Evolutionary conservation across 202 grass and related monocot genomes (phyloP).

Genomic region (Bolboschoenoplectus hybrid): DNA sequence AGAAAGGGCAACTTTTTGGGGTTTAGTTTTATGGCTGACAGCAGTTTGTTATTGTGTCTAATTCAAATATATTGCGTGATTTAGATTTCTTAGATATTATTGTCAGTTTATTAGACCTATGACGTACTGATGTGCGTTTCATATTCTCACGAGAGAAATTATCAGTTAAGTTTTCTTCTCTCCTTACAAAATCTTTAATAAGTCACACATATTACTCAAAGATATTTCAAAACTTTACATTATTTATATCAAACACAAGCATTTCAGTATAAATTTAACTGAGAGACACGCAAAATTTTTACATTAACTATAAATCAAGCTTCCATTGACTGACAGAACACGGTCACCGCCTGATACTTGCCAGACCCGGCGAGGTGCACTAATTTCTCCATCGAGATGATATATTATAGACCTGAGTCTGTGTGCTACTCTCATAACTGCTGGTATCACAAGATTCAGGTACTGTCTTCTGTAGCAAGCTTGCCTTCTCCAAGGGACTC

Average conservation of each 20-base stretch:
- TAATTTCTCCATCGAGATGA: constrained; percentile 38
- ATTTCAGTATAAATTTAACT: background rate
- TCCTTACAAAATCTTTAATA: background rate
- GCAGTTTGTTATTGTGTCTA: background rate
- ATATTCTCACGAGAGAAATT: background rate
- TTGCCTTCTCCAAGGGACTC: constrained; percentile 35
- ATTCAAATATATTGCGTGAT: background rate
- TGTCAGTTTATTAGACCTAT: background rate
- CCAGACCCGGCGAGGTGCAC: background rate
- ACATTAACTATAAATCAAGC: constrained; percentile 20
- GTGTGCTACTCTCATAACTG: constrained; percentile 41
- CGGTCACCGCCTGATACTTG: background rate
- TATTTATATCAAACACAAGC: constrained; percentile 7
- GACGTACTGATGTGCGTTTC: background rate
- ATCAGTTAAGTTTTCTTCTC: background rate
- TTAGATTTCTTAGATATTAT: background rate
- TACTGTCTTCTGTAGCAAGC: constrained; percentile 37
- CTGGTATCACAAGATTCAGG: constrained; percentile 28
- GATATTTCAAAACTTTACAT: background rate
- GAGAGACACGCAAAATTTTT: constrained; percentile 20
- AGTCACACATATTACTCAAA: constrained; percentile 21
- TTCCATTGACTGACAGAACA: background rate
- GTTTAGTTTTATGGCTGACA: background rate
- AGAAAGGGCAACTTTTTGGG: background rate
- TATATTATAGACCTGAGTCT: constrained; percentile 20